phyloP scores from a whole-genome alignment of 2,329 filamentous ascomycete species.

The Aspergillus ustus region DNA sequence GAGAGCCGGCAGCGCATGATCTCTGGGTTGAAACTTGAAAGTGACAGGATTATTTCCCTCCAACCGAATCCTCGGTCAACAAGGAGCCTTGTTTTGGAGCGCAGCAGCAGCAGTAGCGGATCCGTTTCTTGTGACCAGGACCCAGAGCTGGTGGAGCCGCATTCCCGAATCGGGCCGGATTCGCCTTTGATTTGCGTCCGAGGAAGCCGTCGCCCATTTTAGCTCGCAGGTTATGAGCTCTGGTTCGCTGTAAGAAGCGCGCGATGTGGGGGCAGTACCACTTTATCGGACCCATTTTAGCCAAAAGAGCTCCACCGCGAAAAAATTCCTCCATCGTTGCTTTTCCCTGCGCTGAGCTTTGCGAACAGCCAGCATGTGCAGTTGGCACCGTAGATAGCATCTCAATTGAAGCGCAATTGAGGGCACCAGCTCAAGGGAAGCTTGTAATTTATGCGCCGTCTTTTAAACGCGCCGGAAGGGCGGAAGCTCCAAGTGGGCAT shows the following conservation, averaged over 20 bases:
- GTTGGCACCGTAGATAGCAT: neutral
- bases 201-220: slow-evolving; percentile 22
- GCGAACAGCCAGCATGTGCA: neutral
- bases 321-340: slow-evolving; percentile 16
- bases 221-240: neutral
- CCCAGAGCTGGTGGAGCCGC: slow-evolving; percentile 29
- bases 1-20: slow-evolving; percentile 13
- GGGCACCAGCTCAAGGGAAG: neutral
- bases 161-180: slow-evolving; percentile 33
- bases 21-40: slow-evolving; percentile 10
- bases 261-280: slow-evolving; percentile 22
- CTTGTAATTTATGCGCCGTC: neutral
- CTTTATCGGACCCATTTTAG: slow-evolving; percentile 26
- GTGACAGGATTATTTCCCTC: slow-evolving; percentile 16
- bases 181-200: slow-evolving; percentile 24
- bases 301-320: slow-evolving; percentile 18
- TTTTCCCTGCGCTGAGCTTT: slow-evolving; percentile 4
- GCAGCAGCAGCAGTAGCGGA: neutral
- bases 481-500: slow-evolving; percentile 16
- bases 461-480: slow-evolving; percentile 14
- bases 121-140: slow-evolving; percentile 15
- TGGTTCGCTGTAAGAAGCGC: slow-evolving; percentile 16
- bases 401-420: neutral
- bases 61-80: slow-evolving; percentile 20
- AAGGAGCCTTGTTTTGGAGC: slow-evolving; percentile 2